Evolutionary conservation across 257 asterid species (phyloP), one percentile per base, ranked within the genome.

Genomic region (Lantana camara): DNA sequence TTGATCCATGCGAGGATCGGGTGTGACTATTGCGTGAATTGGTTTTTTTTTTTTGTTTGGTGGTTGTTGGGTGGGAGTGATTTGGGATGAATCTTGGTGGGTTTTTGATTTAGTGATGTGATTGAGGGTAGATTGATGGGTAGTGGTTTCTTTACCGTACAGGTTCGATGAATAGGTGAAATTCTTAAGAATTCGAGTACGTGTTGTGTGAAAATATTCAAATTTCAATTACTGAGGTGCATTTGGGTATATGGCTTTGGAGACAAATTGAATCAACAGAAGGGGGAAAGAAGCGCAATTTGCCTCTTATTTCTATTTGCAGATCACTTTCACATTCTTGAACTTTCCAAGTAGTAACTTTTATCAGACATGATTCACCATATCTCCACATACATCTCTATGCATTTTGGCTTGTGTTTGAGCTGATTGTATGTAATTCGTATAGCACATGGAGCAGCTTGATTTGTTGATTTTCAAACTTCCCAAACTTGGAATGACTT

Each of bases 291-390:
- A 30, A 59, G 34, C 35, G 29, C 20, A 20, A 5, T 24, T 23
- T 3, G 14, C 37, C 29, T 29, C 3, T 41, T 8, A 14, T 51
- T 40, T 52, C 15, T 15, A 10, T 46, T 57, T 51, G 46, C 16
- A 10, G 45, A 24, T 44, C 57, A 58, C 19, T 60, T 14, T 60
- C 7, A 5, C 29, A 61, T 61, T 45, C 24, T 61, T 29, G 32
- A 20, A 24, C 37, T 52, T 42, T 35, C n/a, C 46, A 8, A 6
- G 19, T 59, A n/a, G 37, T 46, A 17, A 17, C n/a, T 23, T 51
- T 51, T 52, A 27, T 13, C 38, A n/a, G 51, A 30, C 15, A 5
- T 12, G 16, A 13, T 44, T 48, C 57, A 24, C 27, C 27, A 30
- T 15, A 29, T 10, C 4, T 53, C 22, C 41, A 13, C 8, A 30